Evolutionary conservation across 179 eudicot genomes (phyloP), one percentile per base, ranked within the genome.

Genomic region (Patellifolia procumbens): DNA sequence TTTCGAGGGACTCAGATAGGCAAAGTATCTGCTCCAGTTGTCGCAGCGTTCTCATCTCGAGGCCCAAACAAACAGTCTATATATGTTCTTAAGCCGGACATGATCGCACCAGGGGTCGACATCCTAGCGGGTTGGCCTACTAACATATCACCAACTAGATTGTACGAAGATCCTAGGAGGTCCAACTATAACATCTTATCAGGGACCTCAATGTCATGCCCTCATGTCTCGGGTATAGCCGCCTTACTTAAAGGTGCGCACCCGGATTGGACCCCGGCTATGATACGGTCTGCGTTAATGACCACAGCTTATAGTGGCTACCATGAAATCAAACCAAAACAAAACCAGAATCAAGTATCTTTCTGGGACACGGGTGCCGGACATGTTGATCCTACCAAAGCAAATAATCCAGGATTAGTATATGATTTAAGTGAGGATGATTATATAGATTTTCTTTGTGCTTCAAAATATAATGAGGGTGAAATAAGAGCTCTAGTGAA

Each of bases 361-460:
- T 32, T 82, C 1, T 88, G 88, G 90, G 88, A 63, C 58, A 83
- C 61, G 2, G 97, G 93, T 5, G 89, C 97, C 0, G 96, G 97
- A 1, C 96, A 92, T 32, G 88, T 92, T 43, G 74, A 86, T 28
- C 97, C 96, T 2, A 86, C 84, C 49, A 86, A 81, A 56, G 96
- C 97, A 0, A 76, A 82, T 19, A 82, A 89, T 68, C 97, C 97
- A 0, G 97, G 97, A 5, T 34, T 92, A 72, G 96, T 91, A 2
- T 89, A 86, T 42, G 93, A 91, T 68, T 45, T 89, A 1, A 80
- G 75, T 10, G 73, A 68, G 16, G 55, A 72, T 39, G 96, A 92
- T 65, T 89, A 91, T 74, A 43, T 88, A 11, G 69, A 87, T 13
- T 88, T 89, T 56, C 69, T 92, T 4, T 92, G 97, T 34, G 86